A percentile compares a stretch with the other conserved stretches of the same genome.
phyloP scores from a whole-genome alignment of 768 basidiomycete genomes.

The Russula griseocarnosa region DNA sequence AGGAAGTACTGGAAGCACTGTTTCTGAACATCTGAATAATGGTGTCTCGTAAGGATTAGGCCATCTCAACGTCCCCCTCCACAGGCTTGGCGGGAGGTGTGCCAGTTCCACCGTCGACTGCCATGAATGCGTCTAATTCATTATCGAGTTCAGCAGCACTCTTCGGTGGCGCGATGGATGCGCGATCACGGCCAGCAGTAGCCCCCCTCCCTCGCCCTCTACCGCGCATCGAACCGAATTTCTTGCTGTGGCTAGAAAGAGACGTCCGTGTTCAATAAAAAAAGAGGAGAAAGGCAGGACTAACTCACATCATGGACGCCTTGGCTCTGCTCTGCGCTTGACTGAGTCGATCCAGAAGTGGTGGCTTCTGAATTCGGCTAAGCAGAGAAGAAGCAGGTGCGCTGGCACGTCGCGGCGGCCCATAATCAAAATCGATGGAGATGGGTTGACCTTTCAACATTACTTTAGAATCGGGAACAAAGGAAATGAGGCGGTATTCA shows the following conservation, averaged over 20 bases:
- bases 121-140: slow-evolving; percentile 86
- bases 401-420: slow-evolving; percentile 35
- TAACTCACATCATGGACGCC: slow-evolving; percentile 22
- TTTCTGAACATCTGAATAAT: slow-evolving; percentile 1
- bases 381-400: slow-evolving; percentile 57
- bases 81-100: slow-evolving; percentile 8
- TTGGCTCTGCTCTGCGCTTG: slow-evolving; percentile 39
- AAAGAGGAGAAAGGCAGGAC: no score
- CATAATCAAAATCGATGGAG: slow-evolving; percentile 58
- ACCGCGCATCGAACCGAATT: slow-evolving; percentile 7
- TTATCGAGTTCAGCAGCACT: slow-evolving; percentile 82
- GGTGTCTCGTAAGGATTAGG: neutral
- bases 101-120: slow-evolving; percentile 38
- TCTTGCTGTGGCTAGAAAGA: slow-evolving; percentile 17
- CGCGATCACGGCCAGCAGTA: slow-evolving; percentile 33
- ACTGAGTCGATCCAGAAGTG: slow-evolving; percentile 62
- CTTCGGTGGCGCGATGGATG: slow-evolving; percentile 40
- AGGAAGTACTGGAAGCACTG: neutral
- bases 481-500: slow-evolving; percentile 12
- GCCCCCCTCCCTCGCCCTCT: slow-evolving; percentile 35
- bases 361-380: slow-evolving; percentile 70
- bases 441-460: slow-evolving; percentile 71
- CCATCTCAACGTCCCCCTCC: slow-evolving; percentile 22
- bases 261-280: neutral
- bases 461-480: slow-evolving; percentile 4